Base-by-base conservation (phyloP, 129 eudicot genomes). In the Chrysanthemum makinoi region DNA sequence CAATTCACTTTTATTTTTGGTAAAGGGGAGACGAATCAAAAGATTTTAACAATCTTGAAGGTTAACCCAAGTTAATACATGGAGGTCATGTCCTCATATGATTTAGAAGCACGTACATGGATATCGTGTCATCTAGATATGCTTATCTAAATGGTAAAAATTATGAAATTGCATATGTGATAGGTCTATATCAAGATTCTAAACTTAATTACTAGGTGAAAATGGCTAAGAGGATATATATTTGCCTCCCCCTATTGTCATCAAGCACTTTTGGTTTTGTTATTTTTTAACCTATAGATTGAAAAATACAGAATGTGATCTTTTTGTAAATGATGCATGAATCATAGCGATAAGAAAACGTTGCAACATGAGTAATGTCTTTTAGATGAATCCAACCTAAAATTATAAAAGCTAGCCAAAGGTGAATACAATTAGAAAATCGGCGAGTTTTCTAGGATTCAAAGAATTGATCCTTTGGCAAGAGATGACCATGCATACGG, bases 121-220 rank as follows among this genome's bases (percentile, higher is more conserved):
- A 46, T 66, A 30, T 46, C 35, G 20, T 44, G 18, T 46, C 39
- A 10, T 65, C 69, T 65, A 17, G 43, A 35, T 35, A 35, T 35
- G 43, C 43, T 35, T 35, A 35, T 11, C 7, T 30, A 62, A 14
- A 22, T 62, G 47, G 33, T 35, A 63, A 2, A 14, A 22, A 9
- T 39, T 22, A 54, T 55, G 39, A 1, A 55, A 39, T 54, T 15
- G 70, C 20, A 30, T 16, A 1, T 63, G 12, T n/a, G 43, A 39
- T 69, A 55, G n/a, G 8, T 69, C 35, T 56, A 35, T 52, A 16
- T 69, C 62, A 52, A 69, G 50, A 30, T 69, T 51, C 49, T 68
- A 28, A 68, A 51, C 62, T 15, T 14, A 68, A n/a, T 55, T 28
- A 33, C 10, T 68, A 14, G 46, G 16, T 39, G 46, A 39, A 39